A percentile compares a stretch with the other conserved stretches of the same genome.
These are phyloP conservation scores for Pseudocercospora fuligena DNA, from an alignment of 2,329 filamentous ascomycete genomes.

Conservation along the genomic window DNA sequence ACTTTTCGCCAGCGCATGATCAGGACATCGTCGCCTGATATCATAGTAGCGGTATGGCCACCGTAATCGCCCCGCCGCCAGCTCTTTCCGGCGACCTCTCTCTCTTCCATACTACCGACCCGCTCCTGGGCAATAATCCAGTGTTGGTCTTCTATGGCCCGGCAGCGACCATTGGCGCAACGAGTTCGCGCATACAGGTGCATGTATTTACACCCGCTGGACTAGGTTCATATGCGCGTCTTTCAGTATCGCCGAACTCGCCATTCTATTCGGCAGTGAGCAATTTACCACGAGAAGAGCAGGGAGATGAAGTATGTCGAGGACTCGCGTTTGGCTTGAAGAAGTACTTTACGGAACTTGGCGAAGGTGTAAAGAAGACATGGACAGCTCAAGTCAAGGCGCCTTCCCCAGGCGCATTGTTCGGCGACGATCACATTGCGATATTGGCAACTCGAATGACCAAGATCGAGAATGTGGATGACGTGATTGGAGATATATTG, in stretches of 20 bases:
- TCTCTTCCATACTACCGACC: slow-evolving; percentile 88
- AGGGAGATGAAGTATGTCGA: slow-evolving; percentile 91
- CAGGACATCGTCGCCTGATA: slow-evolving; percentile 8
- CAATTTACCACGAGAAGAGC: slow-evolving; percentile 87
- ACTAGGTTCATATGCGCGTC: slow-evolving; percentile 84
- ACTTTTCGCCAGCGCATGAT: background rate
- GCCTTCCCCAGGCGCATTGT: slow-evolving; percentile 68
- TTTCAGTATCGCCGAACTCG: slow-evolving; percentile 92
- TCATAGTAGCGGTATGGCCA: slow-evolving; percentile 68
- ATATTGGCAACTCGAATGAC: slow-evolving; percentile 85
- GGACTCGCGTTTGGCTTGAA: slow-evolving; percentile 89
- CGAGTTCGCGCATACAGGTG: slow-evolving; percentile 91
- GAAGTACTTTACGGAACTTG: slow-evolving; percentile 92
- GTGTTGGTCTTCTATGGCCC: slow-evolving; percentile 91
- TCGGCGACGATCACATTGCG: slow-evolving; percentile 90
- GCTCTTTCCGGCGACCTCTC: slow-evolving; percentile 79
- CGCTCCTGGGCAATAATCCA: slow-evolving; percentile 77
- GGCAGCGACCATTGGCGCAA: slow-evolving; percentile 74
- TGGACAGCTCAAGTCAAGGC: slow-evolving; percentile 62
- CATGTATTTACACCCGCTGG: slow-evolving; percentile 91
- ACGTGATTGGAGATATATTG: slow-evolving; percentile 74
- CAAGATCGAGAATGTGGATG: slow-evolving; percentile 74
- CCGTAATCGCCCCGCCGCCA: slow-evolving; percentile 75
- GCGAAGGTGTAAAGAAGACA: slow-evolving; percentile 73
- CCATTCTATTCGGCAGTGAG: slow-evolving; percentile 89